These are phyloP conservation scores for Pharnaceum exiguum DNA, from an alignment of 148 eudicot species.

Conservation along the genomic window DNA sequence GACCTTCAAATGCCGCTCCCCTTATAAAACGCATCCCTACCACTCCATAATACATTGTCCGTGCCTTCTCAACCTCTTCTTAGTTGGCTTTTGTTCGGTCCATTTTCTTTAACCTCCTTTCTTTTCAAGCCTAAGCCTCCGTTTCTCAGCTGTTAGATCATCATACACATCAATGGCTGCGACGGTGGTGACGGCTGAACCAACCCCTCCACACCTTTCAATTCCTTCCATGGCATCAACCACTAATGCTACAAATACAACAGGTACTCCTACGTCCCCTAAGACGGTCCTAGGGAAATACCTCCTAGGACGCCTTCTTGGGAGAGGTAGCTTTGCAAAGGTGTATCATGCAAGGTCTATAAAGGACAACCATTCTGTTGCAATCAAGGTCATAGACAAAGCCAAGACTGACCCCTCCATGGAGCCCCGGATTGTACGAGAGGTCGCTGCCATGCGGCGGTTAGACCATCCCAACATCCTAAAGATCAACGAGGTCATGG, in stretches of 20 bases:
- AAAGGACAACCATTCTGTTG: conserved; percentile 26
- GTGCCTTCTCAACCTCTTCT: conserved; percentile 7
- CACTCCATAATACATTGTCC: conserved; percentile 8
- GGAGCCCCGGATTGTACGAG: conserved; percentile 50
- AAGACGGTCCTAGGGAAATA: conserved; percentile 44
- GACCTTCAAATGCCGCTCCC: background rate
- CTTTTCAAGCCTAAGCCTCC: background rate
- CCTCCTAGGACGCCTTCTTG: conserved; percentile 42
- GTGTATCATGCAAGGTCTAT: conserved; percentile 50
- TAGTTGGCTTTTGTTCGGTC: conserved; percentile 16
- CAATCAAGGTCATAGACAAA: conserved; percentile 68
- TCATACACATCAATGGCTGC: conserved; percentile 26
- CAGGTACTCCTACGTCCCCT: background rate
- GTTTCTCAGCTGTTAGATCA: background rate
- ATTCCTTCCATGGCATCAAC: conserved; percentile 6
- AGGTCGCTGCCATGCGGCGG: conserved; percentile 76
- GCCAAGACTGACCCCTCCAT: conserved; percentile 34
- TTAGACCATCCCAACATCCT: conserved; percentile 70
- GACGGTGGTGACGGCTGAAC: conserved; percentile 20
- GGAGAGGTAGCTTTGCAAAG: conserved; percentile 80
- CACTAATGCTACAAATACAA: no score
- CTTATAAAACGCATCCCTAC: conserved; percentile 5
- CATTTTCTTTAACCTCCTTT: background rate
- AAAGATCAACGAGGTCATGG: conserved; percentile 66
- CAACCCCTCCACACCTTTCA: conserved; percentile 16